Evolutionary conservation across 768 basidiomycete species (phyloP).

Genomic region (Solioccasus polychromus): DNA sequence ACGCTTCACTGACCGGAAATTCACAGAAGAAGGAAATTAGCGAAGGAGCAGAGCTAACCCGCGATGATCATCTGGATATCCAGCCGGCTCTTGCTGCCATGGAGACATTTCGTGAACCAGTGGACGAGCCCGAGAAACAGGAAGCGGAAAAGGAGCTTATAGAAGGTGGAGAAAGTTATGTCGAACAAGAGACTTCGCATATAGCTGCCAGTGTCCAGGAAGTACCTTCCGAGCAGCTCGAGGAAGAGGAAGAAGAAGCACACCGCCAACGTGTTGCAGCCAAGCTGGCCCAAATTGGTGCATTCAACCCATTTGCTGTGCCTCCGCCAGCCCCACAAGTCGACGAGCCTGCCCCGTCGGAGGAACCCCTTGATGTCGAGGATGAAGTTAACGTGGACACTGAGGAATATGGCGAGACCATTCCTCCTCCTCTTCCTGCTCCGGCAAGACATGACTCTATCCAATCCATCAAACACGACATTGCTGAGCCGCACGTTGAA

Average conservation of each 20-base stretch:
- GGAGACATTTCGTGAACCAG: conserved; percentile 5
- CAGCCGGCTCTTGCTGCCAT: not conserved
- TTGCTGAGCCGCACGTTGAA: conserved; percentile 13
- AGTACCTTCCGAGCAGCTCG: conserved; percentile 6
- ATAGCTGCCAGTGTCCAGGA: conserved; percentile 3
- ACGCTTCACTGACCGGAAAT: conserved; percentile 3
- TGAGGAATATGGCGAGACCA: conserved; percentile 23
- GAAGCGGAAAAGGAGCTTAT: conserved; percentile 15
- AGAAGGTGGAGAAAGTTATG: not conserved
- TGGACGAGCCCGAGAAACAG: conserved; percentile 9
- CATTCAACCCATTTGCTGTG: conserved; percentile 51
- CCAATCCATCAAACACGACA: conserved; percentile 13
- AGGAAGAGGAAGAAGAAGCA: conserved; percentile 49
- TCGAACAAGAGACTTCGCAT: conserved; percentile 5
- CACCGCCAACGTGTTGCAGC: conserved; percentile 59
- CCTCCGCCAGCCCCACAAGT: conserved; percentile 26
- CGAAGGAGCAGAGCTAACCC: not conserved
- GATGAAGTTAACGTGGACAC: conserved; percentile 24
- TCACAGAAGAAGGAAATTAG: conserved; percentile 14
- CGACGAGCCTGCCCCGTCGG: conserved; percentile 4
- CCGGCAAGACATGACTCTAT: conserved; percentile 22
- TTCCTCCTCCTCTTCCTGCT: conserved; percentile 17
- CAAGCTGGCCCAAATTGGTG: conserved; percentile 59
- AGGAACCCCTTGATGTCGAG: conserved; percentile 17
- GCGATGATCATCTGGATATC: not conserved